Percentiles rank a stretch among this genome's conserved stretches.
phyloP scores from a whole-genome alignment of 2,329 filamentous ascomycete species.

The Tolypocladium guangdongense region DNA sequence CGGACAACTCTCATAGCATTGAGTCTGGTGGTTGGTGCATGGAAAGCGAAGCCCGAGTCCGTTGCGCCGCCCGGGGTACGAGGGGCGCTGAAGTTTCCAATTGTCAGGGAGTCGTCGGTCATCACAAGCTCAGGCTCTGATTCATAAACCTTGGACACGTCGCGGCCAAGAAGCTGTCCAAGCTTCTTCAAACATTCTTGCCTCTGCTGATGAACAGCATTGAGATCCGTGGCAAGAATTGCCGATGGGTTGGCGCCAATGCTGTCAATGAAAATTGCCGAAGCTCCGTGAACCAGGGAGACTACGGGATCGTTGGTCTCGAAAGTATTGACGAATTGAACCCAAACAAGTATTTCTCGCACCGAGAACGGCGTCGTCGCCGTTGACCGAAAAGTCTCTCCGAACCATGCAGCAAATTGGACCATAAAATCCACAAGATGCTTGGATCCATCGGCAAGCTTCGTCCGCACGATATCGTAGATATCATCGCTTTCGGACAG shows the following conservation, averaged over 20 bases:
- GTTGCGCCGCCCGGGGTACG: slow-evolving; percentile 29
- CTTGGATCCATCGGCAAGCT: slow-evolving; percentile 48
- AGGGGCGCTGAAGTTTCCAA: slow-evolving; percentile 65
- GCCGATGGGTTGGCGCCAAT: slow-evolving; percentile 91
- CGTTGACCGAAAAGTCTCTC: slow-evolving; percentile 64
- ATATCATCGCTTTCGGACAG: slow-evolving; percentile 79
- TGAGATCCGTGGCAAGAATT: slow-evolving; percentile 60
- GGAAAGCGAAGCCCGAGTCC: slow-evolving; percentile 48
- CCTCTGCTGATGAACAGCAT: slow-evolving; percentile 61
- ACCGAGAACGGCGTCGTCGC: slow-evolving; percentile 74
- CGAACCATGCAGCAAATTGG: slow-evolving; percentile 88
- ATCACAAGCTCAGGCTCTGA: slow-evolving; percentile 48
- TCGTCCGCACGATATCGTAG: slow-evolving; percentile 71
- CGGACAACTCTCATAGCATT: slow-evolving; percentile 89
- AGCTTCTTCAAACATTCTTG: slow-evolving; percentile 63
- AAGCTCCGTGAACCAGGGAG: slow-evolving; percentile 68
- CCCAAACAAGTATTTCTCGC: slow-evolving; percentile 86
- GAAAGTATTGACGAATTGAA: slow-evolving; percentile 75
- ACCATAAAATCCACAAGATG: slow-evolving; percentile 60
- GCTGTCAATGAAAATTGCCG: slow-evolving; percentile 92
- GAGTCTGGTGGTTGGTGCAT: slow-evolving; percentile 77
- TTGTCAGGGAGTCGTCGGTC: slow-evolving; percentile 39
- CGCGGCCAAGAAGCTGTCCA: slow-evolving; percentile 48
- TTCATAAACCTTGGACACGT: slow-evolving; percentile 57
- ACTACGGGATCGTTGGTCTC: slow-evolving; percentile 31